Evolutionary conservation across 768 basidiomycete species (phyloP).

Genomic region (Hygrocybe coccinea): DNA sequence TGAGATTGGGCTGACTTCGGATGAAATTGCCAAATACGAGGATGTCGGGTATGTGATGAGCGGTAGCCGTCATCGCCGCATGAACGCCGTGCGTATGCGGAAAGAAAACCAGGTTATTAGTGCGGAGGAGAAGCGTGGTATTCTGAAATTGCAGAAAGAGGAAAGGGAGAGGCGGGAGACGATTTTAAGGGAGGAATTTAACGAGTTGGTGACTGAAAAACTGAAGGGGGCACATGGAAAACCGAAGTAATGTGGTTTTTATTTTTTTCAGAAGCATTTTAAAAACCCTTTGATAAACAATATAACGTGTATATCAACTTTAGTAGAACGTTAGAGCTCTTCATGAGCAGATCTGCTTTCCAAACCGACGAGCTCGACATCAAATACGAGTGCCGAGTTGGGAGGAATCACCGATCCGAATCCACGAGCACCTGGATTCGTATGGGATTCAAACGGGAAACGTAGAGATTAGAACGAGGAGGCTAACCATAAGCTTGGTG

Average conservation of each 20-base stretch:
- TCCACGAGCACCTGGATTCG: slow-evolving; percentile 58
- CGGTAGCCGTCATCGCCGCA: slow-evolving; percentile 87
- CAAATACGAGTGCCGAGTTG: slow-evolving; percentile 77
- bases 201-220: slow-evolving; percentile 72
- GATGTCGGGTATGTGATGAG: slow-evolving; percentile 96
- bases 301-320: background rate
- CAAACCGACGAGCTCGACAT: slow-evolving; percentile 74
- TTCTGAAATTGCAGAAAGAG: slow-evolving; percentile 90
- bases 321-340: slow-evolving; percentile 44
- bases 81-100: slow-evolving; percentile 98
- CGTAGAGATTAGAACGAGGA: background rate
- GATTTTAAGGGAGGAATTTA: slow-evolving; percentile 85
- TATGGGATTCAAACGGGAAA: background rate
- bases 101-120: slow-evolving; percentile 99
- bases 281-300: no score
- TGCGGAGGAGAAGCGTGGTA: slow-evolving; percentile 96
- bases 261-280: background rate
- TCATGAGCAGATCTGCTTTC: slow-evolving; percentile 42
- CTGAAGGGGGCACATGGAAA: slow-evolving; percentile 46
- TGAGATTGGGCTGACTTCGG: slow-evolving; percentile 90
- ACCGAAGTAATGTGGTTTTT: background rate
- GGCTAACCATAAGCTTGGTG: slow-evolving; percentile 75
- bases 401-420: slow-evolving; percentile 75
- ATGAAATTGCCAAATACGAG: slow-evolving; percentile 85
- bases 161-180: slow-evolving; percentile 89